Evolutionary conservation across 75 land plant species (phyloP).

Genomic region (Pseudotsuga menziesii): DNA sequence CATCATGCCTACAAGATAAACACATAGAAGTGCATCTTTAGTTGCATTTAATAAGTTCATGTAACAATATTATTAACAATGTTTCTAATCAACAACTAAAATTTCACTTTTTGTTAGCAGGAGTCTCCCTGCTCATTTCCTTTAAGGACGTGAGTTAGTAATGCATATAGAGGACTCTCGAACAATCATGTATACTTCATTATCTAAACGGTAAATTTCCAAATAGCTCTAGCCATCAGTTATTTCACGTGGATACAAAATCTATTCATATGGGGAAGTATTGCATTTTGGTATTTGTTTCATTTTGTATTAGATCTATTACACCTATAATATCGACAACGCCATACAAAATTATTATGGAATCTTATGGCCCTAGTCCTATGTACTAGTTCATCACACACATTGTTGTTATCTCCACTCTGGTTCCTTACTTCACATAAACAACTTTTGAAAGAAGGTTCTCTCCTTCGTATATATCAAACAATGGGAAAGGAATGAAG

Average conservation of each 20-base stretch:
- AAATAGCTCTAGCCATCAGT: conserved; percentile 43
- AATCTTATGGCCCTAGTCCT: conserved; percentile 49
- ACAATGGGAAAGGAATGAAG: conserved; percentile 62
- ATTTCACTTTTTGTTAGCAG: no score
- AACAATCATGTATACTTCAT: no score
- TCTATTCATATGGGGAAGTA: conserved; percentile 70
- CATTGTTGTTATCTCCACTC: conserved; percentile 44
- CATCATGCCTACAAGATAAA: no score
- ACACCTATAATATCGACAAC: conserved; percentile 41
- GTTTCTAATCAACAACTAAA: no score
- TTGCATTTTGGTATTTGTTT: conserved; percentile 63
- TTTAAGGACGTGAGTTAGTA: no score
- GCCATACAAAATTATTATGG: conserved; percentile 55
- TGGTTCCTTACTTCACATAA: conserved; percentile 69
- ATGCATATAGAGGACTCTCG: no score
- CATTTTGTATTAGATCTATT: conserved; percentile 51
- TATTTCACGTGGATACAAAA: conserved; percentile 89
- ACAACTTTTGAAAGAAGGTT: conserved; percentile 54
- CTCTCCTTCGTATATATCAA: conserved; percentile 72
- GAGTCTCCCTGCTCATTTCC: no score
- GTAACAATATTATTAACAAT: no score
- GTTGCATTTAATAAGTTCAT: no score
- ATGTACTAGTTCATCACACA: conserved; percentile 47
- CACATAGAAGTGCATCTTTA: no score
- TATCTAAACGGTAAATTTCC: no score